phyloP scores from a whole-genome alignment of 1,284 basidiomycete genomes.

The Cryptococcus sp. region DNA sequence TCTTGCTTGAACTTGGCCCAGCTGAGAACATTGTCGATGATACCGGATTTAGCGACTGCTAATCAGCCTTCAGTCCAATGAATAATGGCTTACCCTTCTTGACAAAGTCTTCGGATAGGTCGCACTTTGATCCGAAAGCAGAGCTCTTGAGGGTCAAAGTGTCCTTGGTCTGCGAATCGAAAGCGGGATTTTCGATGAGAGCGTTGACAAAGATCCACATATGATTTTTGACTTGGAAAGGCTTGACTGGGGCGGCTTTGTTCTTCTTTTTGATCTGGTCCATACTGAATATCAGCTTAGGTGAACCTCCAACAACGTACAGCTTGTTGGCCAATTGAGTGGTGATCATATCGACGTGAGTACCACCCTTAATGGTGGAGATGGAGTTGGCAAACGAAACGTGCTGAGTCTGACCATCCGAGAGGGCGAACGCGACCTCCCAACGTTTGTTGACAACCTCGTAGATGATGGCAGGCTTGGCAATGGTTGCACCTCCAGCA shows the following conservation, averaged over 20 bases:
- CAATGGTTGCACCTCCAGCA: conserved; percentile 67
- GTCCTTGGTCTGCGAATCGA: conserved; percentile 99
- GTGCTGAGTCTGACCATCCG: conserved; percentile 79
- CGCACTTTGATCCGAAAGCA: conserved; percentile 86
- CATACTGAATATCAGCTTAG: conserved; percentile 48
- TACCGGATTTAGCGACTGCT: conserved; percentile 79
- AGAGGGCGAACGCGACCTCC: conserved; percentile 95
- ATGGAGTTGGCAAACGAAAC: conserved; percentile 99
- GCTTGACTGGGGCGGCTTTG: conserved; percentile 87
- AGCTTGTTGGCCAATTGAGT: conserved; percentile 86
- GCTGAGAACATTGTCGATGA: conserved; percentile 87
- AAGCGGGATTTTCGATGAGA: conserved; percentile 95
- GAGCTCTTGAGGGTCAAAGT: conserved; percentile 80
- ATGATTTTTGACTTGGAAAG: conserved; percentile 91
- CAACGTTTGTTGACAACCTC: conserved; percentile 74
- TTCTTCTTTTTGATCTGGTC: conserved; percentile 91
- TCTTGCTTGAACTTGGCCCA: conserved; percentile 98
- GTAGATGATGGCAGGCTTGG: conserved; percentile 76
- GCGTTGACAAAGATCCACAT: conserved; percentile 99
- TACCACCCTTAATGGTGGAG: conserved; percentile 93
- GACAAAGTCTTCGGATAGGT: conserved; percentile 87
- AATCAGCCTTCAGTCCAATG: background rate
- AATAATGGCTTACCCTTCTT: conserved; percentile 73
- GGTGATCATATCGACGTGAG: conserved; percentile 82
- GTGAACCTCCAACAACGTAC: conserved; percentile 16